Percentiles rank a stretch among this genome's conserved stretches.
Conservation (phyloP, 495 filamentous ascomycete species). For the Penicillium samsonianum region DNA sequence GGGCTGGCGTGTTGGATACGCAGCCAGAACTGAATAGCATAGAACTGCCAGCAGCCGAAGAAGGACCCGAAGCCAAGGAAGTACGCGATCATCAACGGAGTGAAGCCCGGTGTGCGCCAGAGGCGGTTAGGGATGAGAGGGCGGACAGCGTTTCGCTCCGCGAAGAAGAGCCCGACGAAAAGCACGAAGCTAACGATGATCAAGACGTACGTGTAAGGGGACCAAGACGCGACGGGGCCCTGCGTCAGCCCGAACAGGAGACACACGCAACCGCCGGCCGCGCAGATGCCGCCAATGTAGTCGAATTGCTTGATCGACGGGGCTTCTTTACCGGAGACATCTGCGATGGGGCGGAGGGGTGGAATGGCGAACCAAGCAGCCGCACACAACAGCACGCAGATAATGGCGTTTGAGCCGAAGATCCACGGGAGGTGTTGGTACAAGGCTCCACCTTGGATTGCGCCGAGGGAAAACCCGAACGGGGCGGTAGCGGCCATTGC, state of each 20-base stretch:
- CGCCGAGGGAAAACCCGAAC: slow-evolving; percentile 31
- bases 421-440: slow-evolving; percentile 31
- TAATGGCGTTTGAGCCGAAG: slow-evolving; percentile 33
- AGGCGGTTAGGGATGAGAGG: slow-evolving; percentile 32
- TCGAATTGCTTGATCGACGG: slow-evolving; percentile 32
- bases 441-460: slow-evolving; percentile 30
- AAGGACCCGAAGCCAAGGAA: slow-evolving; percentile 48
- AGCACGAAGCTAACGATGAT: slow-evolving; percentile 27
- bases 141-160: slow-evolving; percentile 24
- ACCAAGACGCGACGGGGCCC: slow-evolving; percentile 31
- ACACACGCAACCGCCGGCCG: slow-evolving; percentile 31
- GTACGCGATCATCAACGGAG: slow-evolving; percentile 44
- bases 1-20: slow-evolving; percentile 40
- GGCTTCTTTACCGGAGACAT: slow-evolving; percentile 24
- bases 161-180: slow-evolving; percentile 28
- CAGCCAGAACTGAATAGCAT: slow-evolving; percentile 50
- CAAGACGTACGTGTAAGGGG: slow-evolving; percentile 30
- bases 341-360: slow-evolving; percentile 23
- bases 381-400: slow-evolving; percentile 20
- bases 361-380: slow-evolving; percentile 30
- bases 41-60: slow-evolving; percentile 51
- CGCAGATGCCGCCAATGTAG: slow-evolving; percentile 27
- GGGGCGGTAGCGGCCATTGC: slow-evolving; percentile 31
- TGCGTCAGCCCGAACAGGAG: slow-evolving; percentile 34
- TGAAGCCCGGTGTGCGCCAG: slow-evolving; percentile 43